Conservation (phyloP, 441 rosid genomes). For the Populus hybrid region DNA sequence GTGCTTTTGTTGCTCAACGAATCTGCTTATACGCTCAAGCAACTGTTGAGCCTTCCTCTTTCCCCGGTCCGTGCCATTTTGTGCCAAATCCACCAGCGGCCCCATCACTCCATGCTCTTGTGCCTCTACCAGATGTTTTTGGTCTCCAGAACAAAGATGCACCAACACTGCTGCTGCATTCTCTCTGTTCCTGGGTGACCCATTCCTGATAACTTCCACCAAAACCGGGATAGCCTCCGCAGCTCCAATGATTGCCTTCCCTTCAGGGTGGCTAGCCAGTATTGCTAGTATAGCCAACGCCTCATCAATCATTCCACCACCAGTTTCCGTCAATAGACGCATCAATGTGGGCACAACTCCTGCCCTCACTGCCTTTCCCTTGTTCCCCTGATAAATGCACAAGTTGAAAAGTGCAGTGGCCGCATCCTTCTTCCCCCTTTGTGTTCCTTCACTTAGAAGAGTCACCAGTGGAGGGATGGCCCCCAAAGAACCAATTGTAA, state of each 20-base stretch:
- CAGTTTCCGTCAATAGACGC: conserved; percentile 67
- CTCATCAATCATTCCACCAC: conserved; percentile 86
- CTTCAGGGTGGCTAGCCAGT: conserved; percentile 88
- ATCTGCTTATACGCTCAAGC: conserved; percentile 67
- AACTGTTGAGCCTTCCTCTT: conserved; percentile 89
- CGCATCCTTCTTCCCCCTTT: conserved; percentile 91
- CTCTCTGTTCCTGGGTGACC: conserved; percentile 87
- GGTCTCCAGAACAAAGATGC: conserved; percentile 80
- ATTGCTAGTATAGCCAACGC: conserved; percentile 86
- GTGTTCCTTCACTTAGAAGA: conserved; percentile 82
- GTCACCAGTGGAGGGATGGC: conserved; percentile 87
- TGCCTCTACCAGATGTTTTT: conserved; percentile 60
- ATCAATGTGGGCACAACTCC: conserved; percentile 82
- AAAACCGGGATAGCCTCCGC: conserved; percentile 78
- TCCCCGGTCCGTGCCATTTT: conserved; percentile 85
- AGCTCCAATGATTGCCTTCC: conserved; percentile 76
- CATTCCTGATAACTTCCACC: conserved; percentile 67
- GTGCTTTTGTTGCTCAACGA: conserved; percentile 62
- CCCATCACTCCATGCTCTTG: conserved; percentile 72
- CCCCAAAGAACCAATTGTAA: conserved; percentile 74
- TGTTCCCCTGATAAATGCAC: conserved; percentile 96
- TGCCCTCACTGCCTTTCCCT: conserved; percentile 89
- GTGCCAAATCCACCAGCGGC: conserved; percentile 65
- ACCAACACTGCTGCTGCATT: conserved; percentile 95
- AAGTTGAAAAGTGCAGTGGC: conserved; percentile 97